Evolutionary conservation across 164 flowering plant genomes (phyloP).

Genomic region (Houttuynia cordata): DNA sequence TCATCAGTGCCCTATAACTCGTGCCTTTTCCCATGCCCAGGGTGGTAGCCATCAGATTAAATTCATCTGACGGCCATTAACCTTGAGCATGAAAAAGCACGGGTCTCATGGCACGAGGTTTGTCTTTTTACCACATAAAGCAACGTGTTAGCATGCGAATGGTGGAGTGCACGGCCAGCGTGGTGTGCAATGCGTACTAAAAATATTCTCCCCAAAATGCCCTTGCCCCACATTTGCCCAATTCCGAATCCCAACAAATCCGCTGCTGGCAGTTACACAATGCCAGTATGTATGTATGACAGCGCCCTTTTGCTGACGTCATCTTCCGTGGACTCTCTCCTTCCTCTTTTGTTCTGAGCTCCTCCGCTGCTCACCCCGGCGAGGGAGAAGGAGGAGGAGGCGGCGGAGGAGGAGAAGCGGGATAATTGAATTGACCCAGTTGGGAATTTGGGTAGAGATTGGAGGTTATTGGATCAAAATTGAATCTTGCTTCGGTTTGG

Average conservation of each 20-base stretch:
- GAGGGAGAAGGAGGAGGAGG: background rate
- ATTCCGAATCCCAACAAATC: slow-evolving; percentile 5
- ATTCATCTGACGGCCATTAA: too few species aligned
- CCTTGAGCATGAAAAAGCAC: too few species aligned
- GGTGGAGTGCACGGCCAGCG: too few species aligned
- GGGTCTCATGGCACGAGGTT: too few species aligned
- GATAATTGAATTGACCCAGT: background rate
- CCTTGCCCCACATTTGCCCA: background rate
- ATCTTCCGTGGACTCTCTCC: background rate
- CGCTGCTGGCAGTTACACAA: slow-evolving; percentile 5
- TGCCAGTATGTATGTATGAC: background rate
- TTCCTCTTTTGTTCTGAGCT: background rate
- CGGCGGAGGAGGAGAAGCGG: background rate
- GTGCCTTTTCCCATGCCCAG: too few species aligned
- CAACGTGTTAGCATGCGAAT: too few species aligned
- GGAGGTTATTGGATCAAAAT: background rate
- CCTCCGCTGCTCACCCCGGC: background rate
- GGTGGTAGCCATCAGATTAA: too few species aligned
- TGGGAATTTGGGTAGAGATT: background rate
- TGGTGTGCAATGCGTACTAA: too few species aligned
- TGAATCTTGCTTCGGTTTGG: background rate
- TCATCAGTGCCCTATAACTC: too few species aligned
- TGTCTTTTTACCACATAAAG: too few species aligned
- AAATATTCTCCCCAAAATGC: background rate
- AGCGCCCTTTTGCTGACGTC: background rate